These are phyloP conservation scores for Backusella morwellensis DNA, from an alignment of 192 early-diverging fungal genomes.

Conservation along the genomic window DNA sequence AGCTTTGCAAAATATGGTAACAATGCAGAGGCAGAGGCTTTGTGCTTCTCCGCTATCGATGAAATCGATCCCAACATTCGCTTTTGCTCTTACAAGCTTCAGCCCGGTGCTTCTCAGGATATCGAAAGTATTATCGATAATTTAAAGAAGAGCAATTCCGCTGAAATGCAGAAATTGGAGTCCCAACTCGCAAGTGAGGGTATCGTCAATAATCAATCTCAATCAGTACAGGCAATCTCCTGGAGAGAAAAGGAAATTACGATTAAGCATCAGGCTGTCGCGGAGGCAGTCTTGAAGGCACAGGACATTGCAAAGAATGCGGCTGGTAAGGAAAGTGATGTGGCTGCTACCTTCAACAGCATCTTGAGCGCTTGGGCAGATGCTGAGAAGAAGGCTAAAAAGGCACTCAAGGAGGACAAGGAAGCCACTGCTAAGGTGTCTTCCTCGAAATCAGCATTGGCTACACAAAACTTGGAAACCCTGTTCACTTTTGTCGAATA, in stretches of 20 bases:
- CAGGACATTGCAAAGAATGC: conserved; percentile 35
- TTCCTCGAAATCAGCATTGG: conserved; percentile 65
- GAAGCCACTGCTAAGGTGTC: conserved; percentile 63
- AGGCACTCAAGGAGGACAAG: conserved; percentile 61
- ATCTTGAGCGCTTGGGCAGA: conserved; percentile 58
- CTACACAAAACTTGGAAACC: conserved; percentile 51
- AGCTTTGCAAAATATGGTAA: conserved; percentile 51
- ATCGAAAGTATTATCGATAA: not conserved
- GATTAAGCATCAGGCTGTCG: conserved; percentile 42
- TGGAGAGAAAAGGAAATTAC: conserved; percentile 50
- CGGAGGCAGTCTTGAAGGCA: conserved; percentile 45
- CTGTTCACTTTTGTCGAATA: conserved; percentile 59
- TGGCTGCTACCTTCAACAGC: conserved; percentile 50
- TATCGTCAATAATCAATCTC: conserved; percentile 36
- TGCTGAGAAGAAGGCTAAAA: conserved; percentile 58
- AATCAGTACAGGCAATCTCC: conserved; percentile 39
- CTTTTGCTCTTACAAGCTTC: conserved; percentile 74
- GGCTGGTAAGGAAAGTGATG: conserved; percentile 29
- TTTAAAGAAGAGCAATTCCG: not conserved
- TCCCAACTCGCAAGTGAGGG: conserved; percentile 5
- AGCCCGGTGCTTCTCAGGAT: conserved; percentile 48
- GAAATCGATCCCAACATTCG: conserved; percentile 77
- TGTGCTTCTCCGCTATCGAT: conserved; percentile 70
- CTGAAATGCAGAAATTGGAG: conserved; percentile 11
- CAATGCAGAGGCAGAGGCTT: conserved; percentile 54